phyloP scores from a whole-genome alignment of 2,329 filamentous ascomycete species.

The Aureobasidium namibiae region DNA sequence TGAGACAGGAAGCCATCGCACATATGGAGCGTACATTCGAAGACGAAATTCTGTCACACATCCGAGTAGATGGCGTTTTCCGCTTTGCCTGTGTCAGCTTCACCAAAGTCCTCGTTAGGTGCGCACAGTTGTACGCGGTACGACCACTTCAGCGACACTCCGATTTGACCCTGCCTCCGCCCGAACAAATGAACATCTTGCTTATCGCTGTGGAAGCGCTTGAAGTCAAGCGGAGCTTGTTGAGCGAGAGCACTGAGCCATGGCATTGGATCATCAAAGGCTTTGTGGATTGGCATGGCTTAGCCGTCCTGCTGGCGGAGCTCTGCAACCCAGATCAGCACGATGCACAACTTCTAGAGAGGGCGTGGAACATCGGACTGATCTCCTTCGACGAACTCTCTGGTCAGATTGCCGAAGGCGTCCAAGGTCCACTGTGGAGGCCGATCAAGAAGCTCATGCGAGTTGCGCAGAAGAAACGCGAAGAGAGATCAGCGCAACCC shows the following conservation, averaged over 20 bases:
- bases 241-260: slow-evolving; percentile 1
- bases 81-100: not conserved
- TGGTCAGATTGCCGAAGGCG: not conserved
- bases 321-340: slow-evolving; percentile 1
- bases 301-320: slow-evolving; percentile 5
- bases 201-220: slow-evolving; percentile 4
- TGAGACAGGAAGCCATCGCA: not conserved
- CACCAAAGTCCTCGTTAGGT: not conserved
- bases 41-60: not conserved
- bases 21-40: not conserved
- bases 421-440: not conserved
- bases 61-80: not conserved
- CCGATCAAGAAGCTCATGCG: slow-evolving; percentile 12
- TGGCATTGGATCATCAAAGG: slow-evolving; percentile 12
- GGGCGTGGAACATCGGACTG: slow-evolving; percentile 2
- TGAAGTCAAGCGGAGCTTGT: not conserved
- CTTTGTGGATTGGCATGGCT: slow-evolving; percentile 7
- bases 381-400: slow-evolving; percentile 1
- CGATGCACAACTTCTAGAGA: not conserved
- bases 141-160: slow-evolving; percentile 9
- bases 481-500: not conserved
- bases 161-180: not conserved
- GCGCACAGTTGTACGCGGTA: slow-evolving; percentile 3
- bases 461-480: not conserved
- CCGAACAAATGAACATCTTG: not conserved